Base-by-base conservation (phyloP, 805 yeast species). In the Candida chilensis region DNA sequence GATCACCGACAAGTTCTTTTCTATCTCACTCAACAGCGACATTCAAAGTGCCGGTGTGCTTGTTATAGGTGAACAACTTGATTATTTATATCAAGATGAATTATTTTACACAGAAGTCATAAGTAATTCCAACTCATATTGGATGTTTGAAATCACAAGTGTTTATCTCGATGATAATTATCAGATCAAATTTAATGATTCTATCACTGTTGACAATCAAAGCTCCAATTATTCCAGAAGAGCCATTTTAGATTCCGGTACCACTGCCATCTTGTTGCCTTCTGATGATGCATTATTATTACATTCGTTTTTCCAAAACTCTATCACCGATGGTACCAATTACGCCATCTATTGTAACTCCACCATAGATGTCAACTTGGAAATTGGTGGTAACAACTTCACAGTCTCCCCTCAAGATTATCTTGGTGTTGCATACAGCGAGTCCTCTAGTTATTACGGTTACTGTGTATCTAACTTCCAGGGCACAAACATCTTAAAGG, bases 391-490 rank as follows among this genome's bases (percentile, higher is more conserved):
- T 12, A 41, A 47, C n/a, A 54, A 57, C 26, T 72, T 73, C 65
- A 44, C 67, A 8, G 44, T 72, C 16, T 32, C 57, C 2, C 54
- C 77, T 1, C 34, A 40, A 1, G 57, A 56, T 28, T 75, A 74
- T 47, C 38, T 72, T 27, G 83, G 81, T 5, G 47, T 55, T 9
- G 60, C 56, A 13, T 71, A 74, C 43, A 30, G 62, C 2, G 33
- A 41, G 4, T 35, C 38, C 22, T 50, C 64, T 1, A 47, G 38
- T 0, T 59, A 67, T 33, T 20, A 38, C 13, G 77, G 79, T 0
- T 63, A 67, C 43, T 78, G 86, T 56, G 74, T 77, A 9, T 71
- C 81, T 5, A 76, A 74, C 41, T 62, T 77, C 34, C 83, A 74
- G 51, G 84, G 82, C 7, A 43, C 67, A n/a, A 53, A 54, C 17